A percentile compares a stretch with the other conserved stretches of the same genome.
phyloP scores from a whole-genome alignment of 148 eudicot genomes.

The Rhododendron simsii region DNA sequence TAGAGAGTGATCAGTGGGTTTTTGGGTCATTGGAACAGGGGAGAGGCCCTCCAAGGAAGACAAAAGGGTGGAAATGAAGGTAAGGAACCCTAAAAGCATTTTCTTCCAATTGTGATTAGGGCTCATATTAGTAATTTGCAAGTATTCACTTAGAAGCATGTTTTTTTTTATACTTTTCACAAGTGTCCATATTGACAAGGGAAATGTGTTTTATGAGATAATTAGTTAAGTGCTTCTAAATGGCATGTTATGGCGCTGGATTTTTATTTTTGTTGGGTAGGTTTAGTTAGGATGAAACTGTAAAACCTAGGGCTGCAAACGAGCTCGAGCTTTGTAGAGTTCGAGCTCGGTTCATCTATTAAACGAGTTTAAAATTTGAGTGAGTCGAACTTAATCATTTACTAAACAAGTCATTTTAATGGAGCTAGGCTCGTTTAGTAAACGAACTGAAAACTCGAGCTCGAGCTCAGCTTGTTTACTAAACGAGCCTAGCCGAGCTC shows the following conservation, averaged over 20 bases:
- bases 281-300: not conserved
- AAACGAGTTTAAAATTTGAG: too few relatives aligned
- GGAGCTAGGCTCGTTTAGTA: too few relatives aligned
- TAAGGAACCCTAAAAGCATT: not conserved
- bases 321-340: too few relatives aligned
- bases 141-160: not conserved
- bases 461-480: too few relatives aligned
- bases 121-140: not conserved
- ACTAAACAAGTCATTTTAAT: too few relatives aligned
- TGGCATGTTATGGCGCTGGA: not conserved
- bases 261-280: not conserved
- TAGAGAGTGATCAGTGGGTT: not conserved
- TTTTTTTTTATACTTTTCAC: not conserved
- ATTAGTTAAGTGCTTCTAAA: too few relatives aligned
- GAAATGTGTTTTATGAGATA: not conserved
- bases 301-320: too few relatives aligned
- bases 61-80: slow-evolving; percentile 1
- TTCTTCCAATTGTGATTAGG: not conserved
- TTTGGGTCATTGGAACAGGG: not conserved
- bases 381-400: too few relatives aligned
- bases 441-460: too few relatives aligned
- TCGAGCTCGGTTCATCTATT: too few relatives aligned
- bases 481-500: too few relatives aligned
- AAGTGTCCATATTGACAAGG: not conserved
- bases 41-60: not conserved